Percentiles rank a stretch among this genome's conserved stretches.
Conservation (phyloP, 2,329 filamentous ascomycete species). For the Aspergillus ochraceus region DNA sequence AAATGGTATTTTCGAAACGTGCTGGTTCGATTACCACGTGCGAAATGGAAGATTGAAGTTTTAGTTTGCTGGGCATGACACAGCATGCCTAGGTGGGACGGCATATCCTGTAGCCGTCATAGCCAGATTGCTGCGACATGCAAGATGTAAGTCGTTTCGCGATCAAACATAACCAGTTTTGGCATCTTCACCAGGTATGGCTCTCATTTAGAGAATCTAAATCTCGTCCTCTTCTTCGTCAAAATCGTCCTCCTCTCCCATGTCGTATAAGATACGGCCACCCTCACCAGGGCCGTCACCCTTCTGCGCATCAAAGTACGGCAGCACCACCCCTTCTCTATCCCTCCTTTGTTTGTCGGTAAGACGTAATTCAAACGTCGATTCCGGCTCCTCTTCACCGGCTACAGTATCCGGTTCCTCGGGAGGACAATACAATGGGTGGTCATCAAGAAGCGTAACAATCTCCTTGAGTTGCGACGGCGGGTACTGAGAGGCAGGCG, state of each 20-base stretch:
- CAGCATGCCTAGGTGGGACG: neutral
- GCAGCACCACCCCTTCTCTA: conserved; percentile 83
- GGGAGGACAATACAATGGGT: conserved; percentile 64
- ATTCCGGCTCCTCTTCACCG: conserved; percentile 60
- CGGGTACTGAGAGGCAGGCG: conserved; percentile 46
- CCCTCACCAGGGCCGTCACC: conserved; percentile 72
- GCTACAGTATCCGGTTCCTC: conserved; percentile 40
- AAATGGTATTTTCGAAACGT: neutral
- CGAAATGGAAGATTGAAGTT: neutral
- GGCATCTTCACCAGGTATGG: neutral
- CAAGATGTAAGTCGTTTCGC: neutral
- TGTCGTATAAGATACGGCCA: conserved; percentile 91
- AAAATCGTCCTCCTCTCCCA: conserved; percentile 95
- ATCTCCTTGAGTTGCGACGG: conserved; percentile 52
- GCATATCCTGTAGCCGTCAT: neutral
- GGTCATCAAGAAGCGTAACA: conserved; percentile 70
- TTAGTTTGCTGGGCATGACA: neutral
- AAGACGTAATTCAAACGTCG: conserved; percentile 81
- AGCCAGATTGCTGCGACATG: neutral
- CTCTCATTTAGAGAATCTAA: conserved; percentile 37
- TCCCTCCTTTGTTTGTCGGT: conserved; percentile 89
- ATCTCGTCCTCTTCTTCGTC: conserved; percentile 96
- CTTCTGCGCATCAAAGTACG: conserved; percentile 95
- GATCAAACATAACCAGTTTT: neutral
- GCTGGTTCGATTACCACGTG: neutral